Evolutionary conservation across 805 yeast genomes (phyloP), one percentile per base, ranked within the genome.

Genomic region (Metschnikowia lunata): DNA sequence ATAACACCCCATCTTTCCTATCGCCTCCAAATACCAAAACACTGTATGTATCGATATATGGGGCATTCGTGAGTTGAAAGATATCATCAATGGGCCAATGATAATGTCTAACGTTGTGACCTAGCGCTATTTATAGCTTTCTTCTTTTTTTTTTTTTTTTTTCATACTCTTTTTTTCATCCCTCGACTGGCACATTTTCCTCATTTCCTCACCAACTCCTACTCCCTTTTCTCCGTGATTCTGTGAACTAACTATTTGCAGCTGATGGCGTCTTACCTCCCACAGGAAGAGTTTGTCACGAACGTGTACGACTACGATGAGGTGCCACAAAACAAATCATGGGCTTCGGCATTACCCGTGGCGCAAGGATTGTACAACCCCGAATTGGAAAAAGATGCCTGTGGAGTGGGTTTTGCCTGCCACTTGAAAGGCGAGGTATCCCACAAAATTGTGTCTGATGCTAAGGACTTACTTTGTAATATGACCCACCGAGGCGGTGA

Each of bases 401-500:
- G 99, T 76, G 99, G 99, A 72, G 98, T 93, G 40, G 99, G 99
- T 50, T 91, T 91, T 67, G 88, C 96, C 37, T 88, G 97, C 64
- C 88, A 91, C 71, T 85, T 90, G 70, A 88, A 89, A 66, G 97
- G 97, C 45, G 62, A 74, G 28, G 78, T 82, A 26, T 83, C 95
- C 42, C 99, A 93, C 72, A 89, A 90, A 62, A 88, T 91, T 56
- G 89, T 91, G 48, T 82, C 95, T 34, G 98, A 93, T 70, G 96
- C 96, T 34, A 75, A 81, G 55, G 80, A 79, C 61, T 72, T 91
- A 58, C 80, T 91, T 43, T 90, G 98, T 72, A 91, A 93, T 71
- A 93, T 91, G 99, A 87, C 97, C 49, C 99, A 91, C 67, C 82
- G 99, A 71, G 99, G 99, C 62, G 98, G 98, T 34, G 97, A 90